Percentiles rank a stretch among this genome's conserved stretches.
Evolutionary conservation across 345 rosid genomes (phyloP).

Genomic region (Bruguiera parviflora): DNA sequence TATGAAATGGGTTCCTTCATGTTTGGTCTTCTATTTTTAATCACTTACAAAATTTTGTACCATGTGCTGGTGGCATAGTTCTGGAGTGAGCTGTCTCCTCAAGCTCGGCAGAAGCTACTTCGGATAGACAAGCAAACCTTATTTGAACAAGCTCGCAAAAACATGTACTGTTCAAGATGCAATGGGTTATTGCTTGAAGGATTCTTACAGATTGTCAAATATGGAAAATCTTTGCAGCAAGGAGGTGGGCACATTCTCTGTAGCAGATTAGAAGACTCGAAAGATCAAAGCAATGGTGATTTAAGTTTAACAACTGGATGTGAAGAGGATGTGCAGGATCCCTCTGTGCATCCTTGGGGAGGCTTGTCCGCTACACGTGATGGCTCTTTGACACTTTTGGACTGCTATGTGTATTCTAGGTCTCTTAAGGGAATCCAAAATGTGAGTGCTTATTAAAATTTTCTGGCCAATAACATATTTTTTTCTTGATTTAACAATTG

Average conservation of each 20-base stretch:
- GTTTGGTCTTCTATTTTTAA: neutral
- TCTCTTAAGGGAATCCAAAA: constrained; percentile 68
- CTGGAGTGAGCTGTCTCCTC: constrained; percentile 69
- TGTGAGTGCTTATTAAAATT: constrained; percentile 43
- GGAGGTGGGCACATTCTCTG: constrained; percentile 40
- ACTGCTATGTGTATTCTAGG: constrained; percentile 67
- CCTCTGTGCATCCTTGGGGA: constrained; percentile 90
- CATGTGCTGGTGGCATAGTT: constrained; percentile 44
- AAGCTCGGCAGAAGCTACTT: constrained; percentile 66
- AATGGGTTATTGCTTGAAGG: constrained; percentile 86
- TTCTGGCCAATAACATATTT: neutral
- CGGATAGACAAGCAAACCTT: constrained; percentile 80
- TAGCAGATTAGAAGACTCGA: constrained; percentile 35
- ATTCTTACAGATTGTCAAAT: constrained; percentile 72
- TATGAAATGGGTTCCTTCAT: neutral
- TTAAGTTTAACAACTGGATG: constrained; percentile 33
- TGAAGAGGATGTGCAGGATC: constrained; percentile 65
- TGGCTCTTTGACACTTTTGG: constrained; percentile 74
- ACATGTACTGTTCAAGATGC: constrained; percentile 96
- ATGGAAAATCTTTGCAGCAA: constrained; percentile 69
- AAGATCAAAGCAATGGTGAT: constrained; percentile 38
- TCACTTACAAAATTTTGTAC: constrained; percentile 13
- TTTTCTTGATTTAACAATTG: constrained; percentile 27
- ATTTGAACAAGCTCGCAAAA: constrained; percentile 93
- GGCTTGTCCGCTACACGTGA: constrained; percentile 78